Base-by-base conservation (phyloP, 805 yeast genomes). In the Zygosaccharomyces lentus region DNA sequence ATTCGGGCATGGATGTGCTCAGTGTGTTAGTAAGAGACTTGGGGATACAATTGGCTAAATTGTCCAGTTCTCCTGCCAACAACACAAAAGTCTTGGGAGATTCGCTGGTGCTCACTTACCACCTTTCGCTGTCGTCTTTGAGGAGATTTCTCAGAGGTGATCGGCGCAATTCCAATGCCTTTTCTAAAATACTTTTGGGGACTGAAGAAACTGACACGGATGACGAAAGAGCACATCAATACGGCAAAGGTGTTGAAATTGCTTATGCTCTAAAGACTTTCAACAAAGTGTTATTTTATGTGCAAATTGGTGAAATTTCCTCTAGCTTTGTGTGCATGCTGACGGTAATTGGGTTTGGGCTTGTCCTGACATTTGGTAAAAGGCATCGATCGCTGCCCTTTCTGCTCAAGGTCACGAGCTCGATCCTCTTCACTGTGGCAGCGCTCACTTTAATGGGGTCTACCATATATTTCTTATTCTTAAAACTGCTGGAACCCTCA, bases 11-110 rank as follows among this genome's bases (percentile, higher is more conserved):
- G 53, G 64, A 64, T 41, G 52, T 59, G 4, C 36, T 62, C 32
- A 50, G 59, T 4, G 46, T 58, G 19, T 34, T 64, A n/a, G 50
- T 57, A 4, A 52, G 59, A 42, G 68, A 64, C 43, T 47, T 64
- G 13, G 68, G 68, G 5, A 49, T 60, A 16, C 64, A 61, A 48
- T 42, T 64, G 26, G 63, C 62, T 2, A 46, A 45, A 34, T 26
- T 57, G 2, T 57, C 66, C 0, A 27, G 55, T 6, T 41, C 44
- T 2, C 49, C 53, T 16, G 36, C 37, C 5, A 54, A 54, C 12
- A 51, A 61, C 30, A 56, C 58, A 4, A 40, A 47, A 13, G 37
- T 52, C 23, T 41, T 61, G 29, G 60, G 66, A 6, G 56, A 57
- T 17, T 58, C 66, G 2, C 38, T 62, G 34, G 55, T 58, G 13